phyloP scores from a whole-genome alignment of 2,329 filamentous ascomycete genomes.

The Diplodia scrobiculata region DNA sequence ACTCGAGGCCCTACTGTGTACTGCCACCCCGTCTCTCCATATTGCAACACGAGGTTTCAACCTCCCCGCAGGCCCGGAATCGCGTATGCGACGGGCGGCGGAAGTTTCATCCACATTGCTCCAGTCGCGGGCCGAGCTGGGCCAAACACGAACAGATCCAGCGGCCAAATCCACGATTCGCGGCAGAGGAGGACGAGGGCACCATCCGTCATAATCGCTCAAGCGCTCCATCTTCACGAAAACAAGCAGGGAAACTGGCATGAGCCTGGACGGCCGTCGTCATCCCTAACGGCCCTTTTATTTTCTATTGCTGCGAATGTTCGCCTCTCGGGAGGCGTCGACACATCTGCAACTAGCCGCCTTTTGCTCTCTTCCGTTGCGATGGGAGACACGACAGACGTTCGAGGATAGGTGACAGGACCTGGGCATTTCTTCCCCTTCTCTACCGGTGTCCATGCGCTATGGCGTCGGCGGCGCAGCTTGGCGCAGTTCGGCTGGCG shows the following conservation, averaged over 20 bases:
- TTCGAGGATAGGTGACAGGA: neutral
- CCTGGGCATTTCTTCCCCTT: neutral
- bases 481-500: conserved; percentile 24
- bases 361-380: neutral
- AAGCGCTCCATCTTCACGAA: neutral
- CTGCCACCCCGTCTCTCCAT: neutral
- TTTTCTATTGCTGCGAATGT: neutral
- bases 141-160: conserved; percentile 3
- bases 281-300: conserved; percentile 9
- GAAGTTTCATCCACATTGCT: conserved; percentile 20
- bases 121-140: neutral
- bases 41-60: conserved; percentile 21
- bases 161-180: neutral
- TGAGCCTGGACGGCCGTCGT: neutral
- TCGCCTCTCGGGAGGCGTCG: neutral
- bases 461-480: conserved; percentile 21
- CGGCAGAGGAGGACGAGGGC: neutral
- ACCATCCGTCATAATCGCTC: conserved; percentile 5
- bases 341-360: neutral
- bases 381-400: neutral
- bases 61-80: neutral
- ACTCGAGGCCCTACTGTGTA: neutral
- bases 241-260: conserved; percentile 10
- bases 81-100: conserved; percentile 2
- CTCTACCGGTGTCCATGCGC: conserved; percentile 9